phyloP scores from a whole-genome alignment of 768 basidiomycete genomes.

The Gloeostereum incarnatum region DNA sequence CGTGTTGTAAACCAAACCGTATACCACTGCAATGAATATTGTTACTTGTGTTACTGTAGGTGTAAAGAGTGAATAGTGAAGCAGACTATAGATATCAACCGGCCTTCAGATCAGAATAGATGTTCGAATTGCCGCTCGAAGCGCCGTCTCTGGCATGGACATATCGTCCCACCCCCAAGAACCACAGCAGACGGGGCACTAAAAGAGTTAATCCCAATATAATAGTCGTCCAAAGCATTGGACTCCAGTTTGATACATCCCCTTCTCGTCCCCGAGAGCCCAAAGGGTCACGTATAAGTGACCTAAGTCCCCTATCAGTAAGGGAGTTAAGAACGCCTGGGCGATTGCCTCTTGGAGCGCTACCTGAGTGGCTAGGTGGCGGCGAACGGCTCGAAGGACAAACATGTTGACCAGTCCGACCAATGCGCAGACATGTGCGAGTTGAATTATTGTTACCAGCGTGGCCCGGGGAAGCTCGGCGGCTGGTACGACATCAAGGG shows the following conservation, averaged over 20 bases:
- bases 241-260: conserved; percentile 51
- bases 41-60: too few relatives aligned
- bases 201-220: conserved; percentile 53
- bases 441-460: conserved; percentile 61
- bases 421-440: conserved; percentile 71
- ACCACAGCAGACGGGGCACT: conserved; percentile 67
- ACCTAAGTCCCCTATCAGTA: conserved; percentile 58
- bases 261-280: conserved; percentile 67
- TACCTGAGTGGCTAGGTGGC: conserved; percentile 46
- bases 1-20: too few relatives aligned
- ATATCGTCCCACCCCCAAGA: conserved; percentile 67
- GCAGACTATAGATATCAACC: too few relatives aligned
- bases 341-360: conserved; percentile 69
- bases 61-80: too few relatives aligned
- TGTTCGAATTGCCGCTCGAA: too few relatives aligned
- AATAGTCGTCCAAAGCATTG: conserved; percentile 63
- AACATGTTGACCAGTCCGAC: conserved; percentile 64
- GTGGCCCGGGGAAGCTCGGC: conserved; percentile 49
- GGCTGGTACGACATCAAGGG: conserved; percentile 34
- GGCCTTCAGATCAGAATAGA: too few relatives aligned
- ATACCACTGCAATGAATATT: too few relatives aligned
- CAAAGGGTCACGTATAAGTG: conserved; percentile 65
- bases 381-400: conserved; percentile 51
- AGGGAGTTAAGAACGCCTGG: conserved; percentile 51
- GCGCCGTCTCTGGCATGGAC: conserved; percentile 52